Evolutionary conservation across 2,329 filamentous ascomycete genomes (phyloP), one percentile per base, ranked within the genome.

Genomic region (Hymenoscyphus infarciens): DNA sequence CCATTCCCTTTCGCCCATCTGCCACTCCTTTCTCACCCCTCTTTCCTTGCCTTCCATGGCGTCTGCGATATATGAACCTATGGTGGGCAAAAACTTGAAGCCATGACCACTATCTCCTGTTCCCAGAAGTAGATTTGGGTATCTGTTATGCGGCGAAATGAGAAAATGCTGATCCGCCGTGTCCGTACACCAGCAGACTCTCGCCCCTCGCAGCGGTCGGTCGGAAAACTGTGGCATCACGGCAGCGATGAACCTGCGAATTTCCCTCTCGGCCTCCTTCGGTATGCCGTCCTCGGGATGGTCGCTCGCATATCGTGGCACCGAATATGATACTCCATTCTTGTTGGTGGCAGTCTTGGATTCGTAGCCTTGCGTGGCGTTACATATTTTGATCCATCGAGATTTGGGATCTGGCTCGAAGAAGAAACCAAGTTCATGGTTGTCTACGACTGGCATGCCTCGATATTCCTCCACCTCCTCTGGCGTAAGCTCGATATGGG

Each of bases 101-200:
- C 79, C 81, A 65, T 83, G 79, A 0, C 81, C 82, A 29, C 79
- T 81, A 0, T 77, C 82, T 6, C 82, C 82, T 3, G 80, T 77
- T 3, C 79, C 82, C 16, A 84, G 67, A 2, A 81, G 69, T 25
- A 83, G 68, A 29, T 75, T 77, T 39, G 70, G 64, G 58, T 77
- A 72, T 11, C 76, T 72, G 0, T 81, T 80, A 70, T 84, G 81
- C 33, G 72, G 71, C 59, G 79, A 78, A 61, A 85, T 82, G 19
- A 85, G 69, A 61, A 83, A 85, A 22, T 79, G 75, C 2, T 81
- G 77, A 69, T 85, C 81, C 0, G 79, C 77, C 0, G 82, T 85
- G 67, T 85, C 83, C 0, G 82, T 78, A 67, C 82, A 82, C 82
- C 83, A 85, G 72, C 82, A 85, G 35, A 85, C 79, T 16, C 81